Evolutionary conservation across 106 monocot genomes (phyloP).

Genomic region (Dactylorhiza incarnata): DNA sequence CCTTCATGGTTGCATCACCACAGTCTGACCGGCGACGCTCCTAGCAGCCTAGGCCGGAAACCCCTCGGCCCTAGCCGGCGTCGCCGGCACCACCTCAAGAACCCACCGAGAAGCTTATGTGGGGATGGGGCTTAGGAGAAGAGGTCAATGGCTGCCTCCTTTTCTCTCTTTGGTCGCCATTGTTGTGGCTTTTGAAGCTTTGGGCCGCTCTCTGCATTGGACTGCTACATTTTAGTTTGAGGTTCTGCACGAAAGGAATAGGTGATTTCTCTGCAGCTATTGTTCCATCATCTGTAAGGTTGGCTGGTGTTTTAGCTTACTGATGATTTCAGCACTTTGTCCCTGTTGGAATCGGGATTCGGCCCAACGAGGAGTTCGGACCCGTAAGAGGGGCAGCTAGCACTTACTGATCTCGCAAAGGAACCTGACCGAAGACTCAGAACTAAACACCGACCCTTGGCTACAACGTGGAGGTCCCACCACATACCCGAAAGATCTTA

Average conservation of each 20-base stretch:
- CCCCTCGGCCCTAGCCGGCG: neutral
- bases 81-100: neutral
- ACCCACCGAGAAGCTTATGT: neutral
- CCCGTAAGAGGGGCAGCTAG: no score
- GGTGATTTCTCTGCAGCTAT: conserved; percentile 21
- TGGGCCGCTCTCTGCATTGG: conserved; percentile 20
- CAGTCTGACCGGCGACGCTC: neutral
- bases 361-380: no score
- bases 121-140: conserved; percentile 21
- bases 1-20: neutral
- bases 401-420: no score
- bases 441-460: no score
- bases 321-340: neutral
- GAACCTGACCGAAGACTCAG: no score
- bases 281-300: conserved; percentile 56
- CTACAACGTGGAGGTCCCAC: no score
- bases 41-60: neutral
- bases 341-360: no score
- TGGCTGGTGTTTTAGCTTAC: conserved; percentile 8
- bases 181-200: neutral
- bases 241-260: conserved; percentile 20
- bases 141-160: conserved; percentile 16
- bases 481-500: no score
- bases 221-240: conserved; percentile 50
- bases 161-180: conserved; percentile 2